Conservation (phyloP, 495 filamentous ascomycete species). For the Penicillium flavigenum region DNA sequence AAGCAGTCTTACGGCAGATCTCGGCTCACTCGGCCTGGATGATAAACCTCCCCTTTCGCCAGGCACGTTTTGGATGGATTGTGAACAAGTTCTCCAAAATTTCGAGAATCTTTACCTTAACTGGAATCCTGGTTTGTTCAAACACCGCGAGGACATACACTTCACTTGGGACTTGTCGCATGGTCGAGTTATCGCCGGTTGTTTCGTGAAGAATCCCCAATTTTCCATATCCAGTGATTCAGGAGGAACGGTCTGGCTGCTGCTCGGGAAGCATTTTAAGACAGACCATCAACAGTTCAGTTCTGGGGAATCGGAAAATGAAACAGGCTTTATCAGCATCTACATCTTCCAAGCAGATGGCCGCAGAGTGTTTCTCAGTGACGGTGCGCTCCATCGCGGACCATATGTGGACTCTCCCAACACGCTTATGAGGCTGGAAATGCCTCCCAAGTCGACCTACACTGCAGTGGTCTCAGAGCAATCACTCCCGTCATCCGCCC, state of each 20-base stretch:
- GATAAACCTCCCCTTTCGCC: slow-evolving; percentile 40
- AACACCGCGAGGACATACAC: slow-evolving; percentile 78
- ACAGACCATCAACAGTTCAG: slow-evolving; percentile 24
- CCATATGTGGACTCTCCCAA: slow-evolving; percentile 95
- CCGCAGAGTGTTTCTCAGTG: slow-evolving; percentile 68
- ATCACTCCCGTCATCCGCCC: slow-evolving; percentile 62
- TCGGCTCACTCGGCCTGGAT: slow-evolving; percentile 7
- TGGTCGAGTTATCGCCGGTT: slow-evolving; percentile 54
- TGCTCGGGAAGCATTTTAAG: slow-evolving; percentile 80
- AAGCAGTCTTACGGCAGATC: slow-evolving; percentile 14
- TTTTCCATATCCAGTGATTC: slow-evolving; percentile 62
- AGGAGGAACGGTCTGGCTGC: slow-evolving; percentile 71
- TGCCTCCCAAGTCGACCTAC: slow-evolving; percentile 57
- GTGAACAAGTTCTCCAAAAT: slow-evolving; percentile 79
- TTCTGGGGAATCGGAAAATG: slow-evolving; percentile 38
- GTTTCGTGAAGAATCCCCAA: slow-evolving; percentile 80
- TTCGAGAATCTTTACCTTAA: slow-evolving; percentile 96
- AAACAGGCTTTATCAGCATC: slow-evolving; percentile 76
- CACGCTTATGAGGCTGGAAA: slow-evolving; percentile 74
- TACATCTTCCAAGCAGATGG: slow-evolving; percentile 75
- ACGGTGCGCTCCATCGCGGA: slow-evolving; percentile 63
- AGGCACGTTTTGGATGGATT: slow-evolving; percentile 89
- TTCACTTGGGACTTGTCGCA: slow-evolving; percentile 78
- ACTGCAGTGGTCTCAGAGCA: slow-evolving; percentile 81
- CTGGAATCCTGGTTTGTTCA: slow-evolving; percentile 90